Base-by-base conservation (phyloP, 2,329 filamentous ascomycete species). In the Xylaria sp. region DNA sequence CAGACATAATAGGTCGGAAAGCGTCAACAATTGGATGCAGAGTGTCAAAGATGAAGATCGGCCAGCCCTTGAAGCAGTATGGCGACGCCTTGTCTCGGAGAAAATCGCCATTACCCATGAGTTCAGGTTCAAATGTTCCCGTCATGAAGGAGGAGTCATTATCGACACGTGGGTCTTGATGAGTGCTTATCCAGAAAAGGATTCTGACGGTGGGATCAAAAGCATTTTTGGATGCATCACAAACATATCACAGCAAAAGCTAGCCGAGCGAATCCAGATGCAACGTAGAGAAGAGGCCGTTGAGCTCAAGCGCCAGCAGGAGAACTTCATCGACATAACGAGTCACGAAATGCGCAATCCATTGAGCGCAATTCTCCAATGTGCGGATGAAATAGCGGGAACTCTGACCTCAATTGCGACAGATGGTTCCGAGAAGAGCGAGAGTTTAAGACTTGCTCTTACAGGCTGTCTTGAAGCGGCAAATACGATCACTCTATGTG, bases 171-270 rank as follows among this genome's bases (percentile, higher is more conserved):
- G 92, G 92, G 91, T 91, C 0, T 79, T 94, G 34, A 91, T 94
- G 83, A 92, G 88, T 63, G 91, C 91, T 0, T 93, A 91, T 72
- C 91, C 91, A 0, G 91, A 94, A 73, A 90, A 87, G 74, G 85
- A 90, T 68, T 80, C 83, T 1, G 81, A 87, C 32, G 91, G 90
- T 3, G 81, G 83, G 32, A 83, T 94, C 60, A 93, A 93, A 80
- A 89, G 90, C 69, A 90, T 94, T 2, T 94, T 94, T 73, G 92
- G 91, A 60, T 92, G 90, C 75, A 90, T 97, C 60, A 95, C 93
- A 0, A 93, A 97, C 75, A 97, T 97, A 71, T 93, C 91, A 20
- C 88, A 91, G 62, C 92, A 96, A 77, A 97, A 97, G 78, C 91
- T 90, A 84, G 93, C 93, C 0, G 93, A 97, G 78, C 89, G 90